These are phyloP conservation scores for Metarhizium anisopliae DNA, from an alignment of 2,329 filamentous ascomycete genomes.

Conservation along the genomic window DNA sequence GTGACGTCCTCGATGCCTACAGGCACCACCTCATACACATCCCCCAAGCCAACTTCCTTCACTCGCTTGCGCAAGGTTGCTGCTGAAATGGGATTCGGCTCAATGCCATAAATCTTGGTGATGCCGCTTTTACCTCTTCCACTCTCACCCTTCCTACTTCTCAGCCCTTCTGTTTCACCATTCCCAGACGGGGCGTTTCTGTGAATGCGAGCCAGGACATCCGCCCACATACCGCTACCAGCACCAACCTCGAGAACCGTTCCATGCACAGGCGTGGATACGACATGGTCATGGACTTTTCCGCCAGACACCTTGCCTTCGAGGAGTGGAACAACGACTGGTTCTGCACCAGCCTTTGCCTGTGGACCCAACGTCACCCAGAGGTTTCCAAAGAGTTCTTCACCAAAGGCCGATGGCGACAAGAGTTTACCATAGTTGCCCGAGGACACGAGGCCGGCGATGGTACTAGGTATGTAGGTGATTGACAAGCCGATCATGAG, in stretches of 20 bases:
- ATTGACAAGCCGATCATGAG: constrained; percentile 41
- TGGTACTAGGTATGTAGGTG: constrained; percentile 41
- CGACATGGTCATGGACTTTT: constrained; percentile 20
- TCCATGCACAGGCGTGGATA: constrained; percentile 33
- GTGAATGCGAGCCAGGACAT: constrained; percentile 34
- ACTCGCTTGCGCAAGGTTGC: constrained; percentile 36
- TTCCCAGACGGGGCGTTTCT: constrained; percentile 4
- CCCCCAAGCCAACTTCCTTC: constrained; percentile 41
- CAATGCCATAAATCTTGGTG: constrained; percentile 50
- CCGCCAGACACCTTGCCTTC: constrained; percentile 37
- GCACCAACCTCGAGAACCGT: constrained; percentile 54
- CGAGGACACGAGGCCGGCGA: constrained; percentile 31
- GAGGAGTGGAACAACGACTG: constrained; percentile 43
- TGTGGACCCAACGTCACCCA: constrained; percentile 47
- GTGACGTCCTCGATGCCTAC: constrained; percentile 52
- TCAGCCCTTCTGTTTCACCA: constrained; percentile 9
- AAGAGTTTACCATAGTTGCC: constrained; percentile 28
- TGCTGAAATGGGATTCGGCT: constrained; percentile 51
- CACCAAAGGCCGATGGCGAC: constrained; percentile 30
- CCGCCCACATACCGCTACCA: constrained; percentile 51
- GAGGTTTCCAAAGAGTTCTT: constrained; percentile 52
- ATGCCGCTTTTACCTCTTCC: constrained; percentile 15
- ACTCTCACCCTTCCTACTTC: not conserved
- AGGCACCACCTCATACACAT: constrained; percentile 52
- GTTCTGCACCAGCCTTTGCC: constrained; percentile 32